These are phyloP conservation scores for Plasmodium gallinaceum DNA, from an alignment of 169 alveolate genomes.

Conservation along the genomic window DNA sequence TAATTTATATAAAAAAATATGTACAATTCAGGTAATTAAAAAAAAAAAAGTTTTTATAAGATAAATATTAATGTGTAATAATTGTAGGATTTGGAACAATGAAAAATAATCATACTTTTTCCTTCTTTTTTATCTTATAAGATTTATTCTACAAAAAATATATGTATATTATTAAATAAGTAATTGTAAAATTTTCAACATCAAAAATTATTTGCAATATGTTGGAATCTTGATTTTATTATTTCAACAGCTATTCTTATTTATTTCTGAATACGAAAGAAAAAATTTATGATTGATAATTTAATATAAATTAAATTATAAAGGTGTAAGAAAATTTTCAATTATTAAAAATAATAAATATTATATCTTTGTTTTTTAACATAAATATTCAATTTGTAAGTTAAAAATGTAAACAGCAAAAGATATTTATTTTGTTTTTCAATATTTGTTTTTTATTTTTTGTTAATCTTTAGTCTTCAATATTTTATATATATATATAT, in stretches of 20 bases:
- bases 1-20: conserved; percentile 14
- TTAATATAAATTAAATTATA: not conserved
- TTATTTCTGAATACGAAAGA: not conserved
- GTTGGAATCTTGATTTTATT: too few species aligned
- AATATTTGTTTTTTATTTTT: too few species aligned
- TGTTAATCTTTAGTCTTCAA: not conserved
- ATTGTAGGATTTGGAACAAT: not conserved
- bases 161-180: too few species aligned
- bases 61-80: not conserved
- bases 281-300: not conserved
- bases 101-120: too few species aligned
- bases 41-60: not conserved
- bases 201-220: too few species aligned
- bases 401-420: not conserved
- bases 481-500: not conserved
- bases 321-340: too few species aligned
- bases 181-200: too few species aligned
- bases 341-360: too few species aligned
- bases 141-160: too few species aligned
- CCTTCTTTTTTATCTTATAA: too few species aligned
- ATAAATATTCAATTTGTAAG: not conserved
- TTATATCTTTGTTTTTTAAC: too few species aligned
- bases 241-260: not conserved
- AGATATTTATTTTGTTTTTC: not conserved
- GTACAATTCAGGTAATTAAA: conserved; percentile 30